Conservation (phyloP, 1,284 basidiomycete genomes). For the Inonotus hispidus region DNA sequence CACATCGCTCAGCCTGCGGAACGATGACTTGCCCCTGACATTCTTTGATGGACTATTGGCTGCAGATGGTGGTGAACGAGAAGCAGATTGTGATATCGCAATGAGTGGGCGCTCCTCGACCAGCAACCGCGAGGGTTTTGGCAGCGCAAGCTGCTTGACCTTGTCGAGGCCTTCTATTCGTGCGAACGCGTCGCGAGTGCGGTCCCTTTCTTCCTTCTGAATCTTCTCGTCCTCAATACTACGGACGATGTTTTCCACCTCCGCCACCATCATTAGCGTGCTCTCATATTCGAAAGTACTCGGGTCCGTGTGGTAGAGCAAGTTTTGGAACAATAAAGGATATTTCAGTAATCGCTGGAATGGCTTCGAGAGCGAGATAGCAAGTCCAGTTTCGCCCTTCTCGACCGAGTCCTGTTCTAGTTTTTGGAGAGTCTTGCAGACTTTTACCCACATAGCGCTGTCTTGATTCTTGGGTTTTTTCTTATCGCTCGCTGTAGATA, state of each 20-base stretch:
- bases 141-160: slow-evolving; percentile 80
- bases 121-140: slow-evolving; percentile 84
- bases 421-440: slow-evolving; percentile 63
- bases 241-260: slow-evolving; percentile 92
- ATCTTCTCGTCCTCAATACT: slow-evolving; percentile 98
- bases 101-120: slow-evolving; percentile 70
- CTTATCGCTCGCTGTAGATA: slow-evolving; percentile 54
- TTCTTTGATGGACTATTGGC: slow-evolving; percentile 37
- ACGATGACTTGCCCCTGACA: slow-evolving; percentile 74
- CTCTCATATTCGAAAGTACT: slow-evolving; percentile 97
- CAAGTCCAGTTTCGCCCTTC: slow-evolving; percentile 88
- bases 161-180: slow-evolving; percentile 94
- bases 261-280: slow-evolving; percentile 93
- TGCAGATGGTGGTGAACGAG: slow-evolving; percentile 48
- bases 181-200: slow-evolving; percentile 90
- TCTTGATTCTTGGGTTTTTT: slow-evolving; percentile 80
- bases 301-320: slow-evolving; percentile 95
- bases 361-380: slow-evolving; percentile 93
- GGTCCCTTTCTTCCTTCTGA: slow-evolving; percentile 91
- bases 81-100: slow-evolving; percentile 33
- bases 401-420: slow-evolving; percentile 79
- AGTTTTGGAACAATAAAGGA: slow-evolving; percentile 94
- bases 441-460: slow-evolving; percentile 67
- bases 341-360: slow-evolving; percentile 97
- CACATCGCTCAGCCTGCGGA: slow-evolving; percentile 82